These are phyloP conservation scores for Fraxinus greggii DNA, from an alignment of 305 asterid genomes.

Conservation along the genomic window DNA sequence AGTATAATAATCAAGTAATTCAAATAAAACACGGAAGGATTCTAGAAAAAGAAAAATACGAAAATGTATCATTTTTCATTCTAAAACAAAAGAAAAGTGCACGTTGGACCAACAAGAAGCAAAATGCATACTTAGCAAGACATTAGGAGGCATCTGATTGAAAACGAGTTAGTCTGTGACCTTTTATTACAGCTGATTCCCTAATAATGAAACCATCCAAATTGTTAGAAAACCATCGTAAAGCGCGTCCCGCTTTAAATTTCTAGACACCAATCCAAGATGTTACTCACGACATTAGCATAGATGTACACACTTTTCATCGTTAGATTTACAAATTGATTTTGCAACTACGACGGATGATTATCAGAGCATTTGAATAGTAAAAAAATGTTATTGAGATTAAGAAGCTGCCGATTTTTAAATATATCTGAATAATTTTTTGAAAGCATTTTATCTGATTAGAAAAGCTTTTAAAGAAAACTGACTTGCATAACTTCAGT, in stretches of 20 bases:
- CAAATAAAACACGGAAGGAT: too few species aligned
- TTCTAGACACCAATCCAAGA: background rate
- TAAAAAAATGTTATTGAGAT: background rate
- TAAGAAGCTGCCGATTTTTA: background rate
- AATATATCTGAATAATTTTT: background rate
- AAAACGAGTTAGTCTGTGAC: background rate
- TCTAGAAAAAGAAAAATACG: background rate
- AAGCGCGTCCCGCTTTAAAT: background rate
- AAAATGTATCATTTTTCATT: background rate
- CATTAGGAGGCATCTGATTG: background rate
- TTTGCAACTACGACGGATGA: background rate
- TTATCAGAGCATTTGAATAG: background rate
- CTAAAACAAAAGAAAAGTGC: background rate
- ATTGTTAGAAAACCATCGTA: background rate
- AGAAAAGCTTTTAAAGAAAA: background rate
- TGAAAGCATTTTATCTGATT: background rate
- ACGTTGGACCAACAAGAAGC: constrained; percentile 27
- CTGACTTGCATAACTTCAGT: background rate
- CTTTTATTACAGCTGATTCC: background rate
- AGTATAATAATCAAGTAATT: too few species aligned
- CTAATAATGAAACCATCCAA: background rate
- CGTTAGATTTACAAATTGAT: background rate
- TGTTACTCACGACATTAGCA: background rate
- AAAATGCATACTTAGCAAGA: background rate
- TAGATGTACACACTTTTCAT: background rate